Base-by-base conservation (phyloP, 805 yeast species). In the Myxozyma neotropica region DNA sequence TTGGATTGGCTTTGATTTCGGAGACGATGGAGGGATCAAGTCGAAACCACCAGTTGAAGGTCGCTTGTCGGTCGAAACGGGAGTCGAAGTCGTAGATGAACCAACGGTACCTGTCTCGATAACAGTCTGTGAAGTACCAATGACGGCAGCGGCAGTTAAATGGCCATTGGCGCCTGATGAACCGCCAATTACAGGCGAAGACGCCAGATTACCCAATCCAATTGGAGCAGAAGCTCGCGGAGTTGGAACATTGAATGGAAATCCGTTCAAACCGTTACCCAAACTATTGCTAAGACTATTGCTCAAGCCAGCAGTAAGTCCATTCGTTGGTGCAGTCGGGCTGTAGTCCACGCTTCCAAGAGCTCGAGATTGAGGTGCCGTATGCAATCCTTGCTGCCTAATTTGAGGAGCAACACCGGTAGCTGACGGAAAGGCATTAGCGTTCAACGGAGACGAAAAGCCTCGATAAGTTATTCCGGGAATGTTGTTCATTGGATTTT, bases 1-100 rank as follows among this genome's bases (percentile, higher is more conserved):
- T 27, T 54, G 64, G 29, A 59, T 59, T 21, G 56, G 56, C 27
- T 47, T 55, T 8, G 65, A 31, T 39, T 33, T 47, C 8, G 57
- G 56, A 19, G 57, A 35, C 4, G 55, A n/a, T n/a, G 51, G 53
- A 15, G 43, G 26, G 7, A 48, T 21, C 21, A 48, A 4, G 15
- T 48, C 56, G 23, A 44, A 35, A 13, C 47, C 56, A 26, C 42
- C 26, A 5, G 33, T 13, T 33, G 58, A 55, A 26, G 48, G 47
- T 10, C 55, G 52, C 39, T 44, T 44, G n/a, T 47, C 51, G n/a
- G 52, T 35, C 17, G 43, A 48, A 24, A 52, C 53, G 0, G 56
- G 44, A 29, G 58, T 47, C 39, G 57, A 36, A 13, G 29, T 19
- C n/a, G 57, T 31, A 13, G 53, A 43, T 8, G 58, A 49, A 6